These are phyloP conservation scores for Leptomonas seymouri DNA, from an alignment of 208 protist species.

Conservation along the genomic window DNA sequence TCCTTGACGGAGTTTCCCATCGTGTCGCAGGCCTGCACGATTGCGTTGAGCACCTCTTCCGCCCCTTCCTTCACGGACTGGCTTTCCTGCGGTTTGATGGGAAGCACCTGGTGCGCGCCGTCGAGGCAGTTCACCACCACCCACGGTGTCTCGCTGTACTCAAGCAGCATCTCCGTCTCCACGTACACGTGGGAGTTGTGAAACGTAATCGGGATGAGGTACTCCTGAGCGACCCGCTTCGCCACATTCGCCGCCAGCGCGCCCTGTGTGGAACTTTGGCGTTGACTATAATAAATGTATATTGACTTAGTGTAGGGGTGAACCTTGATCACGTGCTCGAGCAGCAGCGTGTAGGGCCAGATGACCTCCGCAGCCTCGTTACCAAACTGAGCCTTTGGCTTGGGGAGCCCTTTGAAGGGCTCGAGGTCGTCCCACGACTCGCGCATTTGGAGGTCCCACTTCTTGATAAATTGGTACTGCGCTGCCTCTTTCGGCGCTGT, in stretches of 20 bases:
- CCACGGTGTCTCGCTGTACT: conserved; percentile 92
- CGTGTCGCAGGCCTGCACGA: conserved; percentile 57
- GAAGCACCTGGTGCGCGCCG: conserved; percentile 56
- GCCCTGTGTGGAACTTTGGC: conserved; percentile 57
- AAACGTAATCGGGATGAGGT: conserved; percentile 89
- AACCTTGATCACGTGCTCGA: conserved; percentile 85
- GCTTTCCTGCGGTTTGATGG: conserved; percentile 40
- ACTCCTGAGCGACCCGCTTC: conserved; percentile 74
- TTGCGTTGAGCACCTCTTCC: conserved; percentile 48
- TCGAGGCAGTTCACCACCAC: conserved; percentile 88
- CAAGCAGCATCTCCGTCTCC: conserved; percentile 91
- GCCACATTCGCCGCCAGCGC: conserved; percentile 49
- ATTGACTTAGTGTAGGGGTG: conserved; percentile 94
- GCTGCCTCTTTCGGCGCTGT: conserved; percentile 69
- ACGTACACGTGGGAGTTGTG: conserved; percentile 94
- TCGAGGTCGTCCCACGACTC: conserved; percentile 86
- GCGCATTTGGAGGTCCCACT: conserved; percentile 86
- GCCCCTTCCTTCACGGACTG: conserved; percentile 39
- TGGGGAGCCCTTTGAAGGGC: conserved; percentile 88
- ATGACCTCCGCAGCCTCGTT: conserved; percentile 91
- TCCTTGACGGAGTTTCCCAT: conserved; percentile 68
- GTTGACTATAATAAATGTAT: conserved; percentile 90
- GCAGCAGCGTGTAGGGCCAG: conserved; percentile 88
- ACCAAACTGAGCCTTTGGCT: conserved; percentile 87
- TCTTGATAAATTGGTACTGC: conserved; percentile 84